Evolutionary conservation across 257 asterid genomes (phyloP).

Genomic region (Nicotiana undulata): DNA sequence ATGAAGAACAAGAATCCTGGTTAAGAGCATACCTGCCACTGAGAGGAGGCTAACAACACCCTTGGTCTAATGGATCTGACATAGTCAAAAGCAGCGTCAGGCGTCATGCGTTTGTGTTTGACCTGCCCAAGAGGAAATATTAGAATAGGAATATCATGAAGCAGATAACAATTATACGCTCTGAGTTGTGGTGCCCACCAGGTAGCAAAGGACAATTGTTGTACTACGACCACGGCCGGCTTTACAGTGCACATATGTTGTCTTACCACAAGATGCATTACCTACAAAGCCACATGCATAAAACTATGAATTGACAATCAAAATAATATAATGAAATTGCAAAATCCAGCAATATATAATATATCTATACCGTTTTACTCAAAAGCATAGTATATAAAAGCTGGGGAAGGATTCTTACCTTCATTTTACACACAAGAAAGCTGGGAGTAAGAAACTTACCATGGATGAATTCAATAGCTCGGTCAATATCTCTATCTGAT

Average conservation of each 20-base stretch:
- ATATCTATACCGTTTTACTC: background rate
- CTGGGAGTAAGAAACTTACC: constrained; percentile 23
- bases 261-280: constrained; percentile 48
- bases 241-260: constrained; percentile 91
- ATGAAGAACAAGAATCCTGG: background rate
- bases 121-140: constrained; percentile 35
- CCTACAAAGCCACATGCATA: constrained; percentile 27
- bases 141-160: constrained; percentile 1
- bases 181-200: constrained; percentile 32
- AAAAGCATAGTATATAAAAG: background rate
- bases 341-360: background rate
- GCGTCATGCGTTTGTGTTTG: constrained; percentile 73
- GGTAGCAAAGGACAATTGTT: constrained; percentile 89
- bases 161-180: background rate
- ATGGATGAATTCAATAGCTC: constrained; percentile 81
- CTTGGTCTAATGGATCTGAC: constrained; percentile 84
- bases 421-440: background rate
- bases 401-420: background rate
- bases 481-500: constrained; percentile 50
- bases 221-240: constrained; percentile 99
- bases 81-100: constrained; percentile 53
- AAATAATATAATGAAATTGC: background rate
- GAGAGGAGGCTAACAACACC: constrained; percentile 74
- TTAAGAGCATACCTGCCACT: constrained; percentile 53
- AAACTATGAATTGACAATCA: background rate